A percentile compares a stretch with the other conserved stretches of the same genome.
These are phyloP conservation scores for Tirmania nivea DNA, from an alignment of 495 filamentous ascomycete genomes.

Conservation along the genomic window DNA sequence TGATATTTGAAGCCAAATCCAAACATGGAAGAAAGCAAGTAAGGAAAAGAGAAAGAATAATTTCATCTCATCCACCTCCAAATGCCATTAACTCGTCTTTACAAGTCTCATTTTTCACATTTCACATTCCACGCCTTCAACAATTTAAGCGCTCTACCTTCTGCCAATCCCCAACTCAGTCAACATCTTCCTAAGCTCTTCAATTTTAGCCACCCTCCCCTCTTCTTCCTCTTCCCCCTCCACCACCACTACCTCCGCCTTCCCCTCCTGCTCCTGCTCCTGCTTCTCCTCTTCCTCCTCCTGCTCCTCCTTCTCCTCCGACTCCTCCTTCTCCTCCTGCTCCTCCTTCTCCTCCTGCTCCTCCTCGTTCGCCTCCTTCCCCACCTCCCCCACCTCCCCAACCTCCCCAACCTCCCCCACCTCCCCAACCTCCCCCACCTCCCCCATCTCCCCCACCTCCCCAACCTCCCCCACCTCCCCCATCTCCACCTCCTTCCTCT, in stretches of 20 bases:
- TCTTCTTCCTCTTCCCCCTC: neutral
- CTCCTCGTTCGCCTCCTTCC: conserved; percentile 5
- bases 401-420: neutral
- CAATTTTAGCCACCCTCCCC: neutral
- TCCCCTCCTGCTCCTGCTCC: conserved; percentile 1
- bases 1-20: too few relatives aligned
- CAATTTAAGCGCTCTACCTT: too few relatives aligned
- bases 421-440: neutral
- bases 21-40: too few relatives aligned
- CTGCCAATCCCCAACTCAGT: too few relatives aligned
- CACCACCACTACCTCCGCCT: neutral
- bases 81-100: too few relatives aligned
- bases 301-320: neutral
- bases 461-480: neutral
- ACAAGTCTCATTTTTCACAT: too few relatives aligned
- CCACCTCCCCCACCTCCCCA: neutral
- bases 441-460: neutral
- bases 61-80: too few relatives aligned
- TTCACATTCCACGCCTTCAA: too few relatives aligned
- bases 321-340: neutral
- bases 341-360: conserved; percentile 1
- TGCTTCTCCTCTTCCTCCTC: conserved; percentile 4
- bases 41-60: too few relatives aligned
- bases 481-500: neutral
- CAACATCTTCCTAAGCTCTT: too few relatives aligned